Evolutionary conservation across 768 basidiomycete species (phyloP).

Genomic region (Serendipita indica): DNA sequence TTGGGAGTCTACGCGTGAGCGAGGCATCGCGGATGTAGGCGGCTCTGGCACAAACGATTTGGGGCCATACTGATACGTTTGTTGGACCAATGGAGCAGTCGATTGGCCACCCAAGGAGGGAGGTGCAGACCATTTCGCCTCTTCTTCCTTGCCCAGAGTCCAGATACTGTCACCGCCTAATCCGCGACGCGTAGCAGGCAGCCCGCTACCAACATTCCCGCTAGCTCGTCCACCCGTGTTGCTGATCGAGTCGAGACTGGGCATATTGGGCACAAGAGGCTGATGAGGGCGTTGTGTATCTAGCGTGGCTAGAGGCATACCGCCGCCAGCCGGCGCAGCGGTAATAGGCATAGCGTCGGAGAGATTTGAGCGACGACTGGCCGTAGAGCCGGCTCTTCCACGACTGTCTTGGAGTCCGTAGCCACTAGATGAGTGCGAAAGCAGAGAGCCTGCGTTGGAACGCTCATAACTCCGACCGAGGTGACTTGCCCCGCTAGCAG

Average conservation of each 20-base stretch:
- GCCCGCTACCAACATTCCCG: not conserved
- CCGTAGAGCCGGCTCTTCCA: not conserved
- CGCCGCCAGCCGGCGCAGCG: not conserved
- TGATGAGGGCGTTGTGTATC: too few relatives aligned
- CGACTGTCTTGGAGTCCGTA: not conserved
- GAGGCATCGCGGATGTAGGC: too few relatives aligned
- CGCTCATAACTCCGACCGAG: not conserved
- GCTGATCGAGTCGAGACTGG: not conserved
- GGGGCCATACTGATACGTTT: too few relatives aligned
- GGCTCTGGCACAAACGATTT: too few relatives aligned
- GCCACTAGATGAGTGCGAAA: not conserved
- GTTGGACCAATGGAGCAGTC: too few relatives aligned
- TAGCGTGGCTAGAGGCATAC: too few relatives aligned
- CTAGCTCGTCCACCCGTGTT: not conserved
- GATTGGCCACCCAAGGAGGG: not conserved
- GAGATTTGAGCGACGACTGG: not conserved
- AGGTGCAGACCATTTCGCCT: not conserved
- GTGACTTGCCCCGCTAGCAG: not conserved
- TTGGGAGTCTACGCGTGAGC: too few relatives aligned
- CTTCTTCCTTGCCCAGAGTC: conserved; percentile 5
- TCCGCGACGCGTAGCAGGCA: not conserved
- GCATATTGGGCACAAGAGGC: too few relatives aligned
- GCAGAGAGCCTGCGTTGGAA: not conserved
- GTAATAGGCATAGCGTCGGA: not conserved
- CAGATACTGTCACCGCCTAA: conserved; percentile 7